phyloP scores from a whole-genome alignment of 345 rosid genomes.

The Brassica rapa region DNA sequence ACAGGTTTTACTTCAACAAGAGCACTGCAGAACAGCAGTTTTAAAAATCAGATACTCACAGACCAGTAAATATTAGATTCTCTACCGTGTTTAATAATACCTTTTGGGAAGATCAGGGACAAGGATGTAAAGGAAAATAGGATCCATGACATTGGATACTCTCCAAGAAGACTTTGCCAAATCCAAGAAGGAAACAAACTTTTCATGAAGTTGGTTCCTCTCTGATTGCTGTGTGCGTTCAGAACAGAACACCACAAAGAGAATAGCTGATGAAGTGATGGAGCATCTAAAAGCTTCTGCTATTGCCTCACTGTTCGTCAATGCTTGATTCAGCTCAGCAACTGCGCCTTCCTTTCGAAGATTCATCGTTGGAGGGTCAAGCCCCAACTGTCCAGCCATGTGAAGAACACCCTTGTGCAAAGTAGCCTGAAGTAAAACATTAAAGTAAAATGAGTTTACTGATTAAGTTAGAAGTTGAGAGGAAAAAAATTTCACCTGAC shows the following conservation, averaged over 20 bases:
- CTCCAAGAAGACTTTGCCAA: constrained; percentile 46
- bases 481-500: constrained; percentile 60
- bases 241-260: constrained; percentile 75
- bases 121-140: constrained; percentile 65
- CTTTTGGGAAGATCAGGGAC: constrained; percentile 93
- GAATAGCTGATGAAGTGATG: constrained; percentile 62
- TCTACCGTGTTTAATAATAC: constrained; percentile 42
- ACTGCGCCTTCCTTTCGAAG: constrained; percentile 60
- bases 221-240: constrained; percentile 53
- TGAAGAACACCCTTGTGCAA: constrained; percentile 76
- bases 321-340: constrained; percentile 79
- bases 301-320: constrained; percentile 89
- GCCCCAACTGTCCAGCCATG: constrained; percentile 99
- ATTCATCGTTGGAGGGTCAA: constrained; percentile 87
- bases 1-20: constrained; percentile 89
- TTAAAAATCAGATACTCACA: background rate
- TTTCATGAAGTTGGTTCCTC: constrained; percentile 62
- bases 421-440: constrained; percentile 60
- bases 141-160: constrained; percentile 46
- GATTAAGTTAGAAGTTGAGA: background rate
- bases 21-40: constrained; percentile 57
- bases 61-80: background rate
- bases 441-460: constrained; percentile 16
- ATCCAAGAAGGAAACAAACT: constrained; percentile 53
- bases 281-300: constrained; percentile 77